A percentile compares a stretch with the other conserved stretches of the same genome.
Evolutionary conservation across 192 early-diverging fungal genomes (phyloP).

Genomic region (Linnemannia schmuckeri): DNA sequence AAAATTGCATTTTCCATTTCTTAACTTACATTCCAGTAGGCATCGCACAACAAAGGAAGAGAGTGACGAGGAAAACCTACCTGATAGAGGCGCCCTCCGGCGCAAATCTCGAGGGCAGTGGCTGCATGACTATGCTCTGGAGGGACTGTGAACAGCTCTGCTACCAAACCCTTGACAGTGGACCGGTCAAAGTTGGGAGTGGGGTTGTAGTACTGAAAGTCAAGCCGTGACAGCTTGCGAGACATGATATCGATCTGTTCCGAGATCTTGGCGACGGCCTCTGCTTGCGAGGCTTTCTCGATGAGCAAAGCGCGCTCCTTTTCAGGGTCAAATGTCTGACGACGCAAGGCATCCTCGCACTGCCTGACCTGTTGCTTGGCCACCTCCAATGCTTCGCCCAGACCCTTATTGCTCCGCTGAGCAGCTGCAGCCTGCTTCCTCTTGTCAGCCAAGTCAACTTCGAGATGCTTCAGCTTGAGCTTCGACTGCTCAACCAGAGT

Average conservation of each 20-base stretch:
- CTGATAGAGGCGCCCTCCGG: conserved; percentile 94
- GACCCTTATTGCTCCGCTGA: conserved; percentile 72
- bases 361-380: conserved; percentile 37
- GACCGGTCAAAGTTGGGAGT: conserved; percentile 88
- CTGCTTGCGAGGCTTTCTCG: conserved; percentile 20
- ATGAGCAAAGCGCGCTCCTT: conserved; percentile 35
- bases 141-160: conserved; percentile 85
- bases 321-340: conserved; percentile 33
- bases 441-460: conserved; percentile 79
- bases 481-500: conserved; percentile 85
- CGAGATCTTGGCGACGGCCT: conserved; percentile 11
- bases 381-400: conserved; percentile 61
- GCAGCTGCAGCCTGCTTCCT: conserved; percentile 77
- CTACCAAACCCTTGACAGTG: conserved; percentile 94
- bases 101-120: conserved; percentile 93
- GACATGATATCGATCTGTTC: conserved; percentile 67
- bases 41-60: not conserved
- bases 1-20: not conserved
- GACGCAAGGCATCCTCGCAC: conserved; percentile 26
- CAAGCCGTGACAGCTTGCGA: conserved; percentile 68
- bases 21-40: not conserved
- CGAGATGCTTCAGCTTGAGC: conserved; percentile 81
- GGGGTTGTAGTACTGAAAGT: conserved; percentile 90
- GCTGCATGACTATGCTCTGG: conserved; percentile 74
- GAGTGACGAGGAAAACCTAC: conserved; percentile 49